Base-by-base conservation (phyloP, 257 asterid species). In the Anisodus acutangulus region DNA sequence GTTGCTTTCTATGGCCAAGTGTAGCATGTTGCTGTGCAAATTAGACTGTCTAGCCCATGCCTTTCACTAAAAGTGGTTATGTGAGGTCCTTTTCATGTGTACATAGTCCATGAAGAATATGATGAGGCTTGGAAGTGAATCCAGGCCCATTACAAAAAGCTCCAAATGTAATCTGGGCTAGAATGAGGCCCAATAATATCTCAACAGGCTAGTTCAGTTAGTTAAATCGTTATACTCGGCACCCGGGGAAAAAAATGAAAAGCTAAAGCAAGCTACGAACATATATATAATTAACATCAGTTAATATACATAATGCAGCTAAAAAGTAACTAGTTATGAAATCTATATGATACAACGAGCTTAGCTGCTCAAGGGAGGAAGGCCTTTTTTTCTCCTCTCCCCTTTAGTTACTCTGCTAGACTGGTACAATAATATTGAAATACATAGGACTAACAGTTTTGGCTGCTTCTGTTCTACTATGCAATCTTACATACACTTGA, bases 401-500 rank as follows among this genome's bases (percentile, higher is more conserved):
- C 79, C 55, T 70, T 41, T n/a, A 70, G 54, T 4, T 41, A 41
- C 79, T 17, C 57, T 17, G 35, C 35, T 43, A 43, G 1, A 70
- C 57, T 17, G 35, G 16, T 43, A 43, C 6, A 70, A 69, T 11
- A 70, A 57, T 15, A 51, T 76, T 7, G 17, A 51, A 51, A 68
- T 76, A 76, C 63, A 76, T 76, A 12, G 63, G 45, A 74, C 35
- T 5, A 47, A 35, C 47, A 12, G 63, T 22, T 76, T 76, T 76
- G 81, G 63, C 62, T 76, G 81, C 2, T 53, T 53, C 63, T 78
- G 64, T 78, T 78, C 82, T 78, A 4, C 82, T 78, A 78, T 78
- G 82, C 82, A 78, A 78, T 78, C 82, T 53, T 78, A 78, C 63
- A 76, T 76, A 53, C 82, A 78, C 26, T 78, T 78, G 64, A 53